Base-by-base conservation (phyloP, 2,329 filamentous ascomycete genomes). In the Fonsecaea nubica region DNA sequence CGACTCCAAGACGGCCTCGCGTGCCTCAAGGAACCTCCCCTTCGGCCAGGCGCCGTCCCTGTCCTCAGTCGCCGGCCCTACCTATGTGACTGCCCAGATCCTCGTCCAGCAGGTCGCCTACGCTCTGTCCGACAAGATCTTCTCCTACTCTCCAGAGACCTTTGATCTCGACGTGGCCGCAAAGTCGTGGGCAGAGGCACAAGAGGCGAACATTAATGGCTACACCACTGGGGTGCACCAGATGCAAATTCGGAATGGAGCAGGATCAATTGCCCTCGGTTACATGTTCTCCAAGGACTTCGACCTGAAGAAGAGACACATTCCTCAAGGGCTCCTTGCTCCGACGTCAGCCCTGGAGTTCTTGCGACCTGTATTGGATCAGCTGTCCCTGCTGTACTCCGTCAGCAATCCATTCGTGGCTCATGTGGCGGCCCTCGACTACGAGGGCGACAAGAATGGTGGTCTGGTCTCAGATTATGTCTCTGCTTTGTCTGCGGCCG, bases 231-330 rank as follows among this genome's bases (percentile, higher is more conserved):
- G 88, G 13, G 87, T 98, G 55, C 85, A 93, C 67, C 82, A 91
- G 30, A 87, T 97, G 75, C 91, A 99, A 83, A 96, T 93, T 52
- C 87, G 95, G 62, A 87, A 90, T 64, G 95, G 95, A 66, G 95
- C 95, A 61, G 95, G 94, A 63, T 89, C 91, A 71, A 91, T 98
- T 76, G 93, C 95, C 25, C 86, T 99, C 57, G 95, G 95, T 64
- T 99, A 99, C 81, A 92, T 98, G 78, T 99, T 98, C 85, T 97
- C 93, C 68, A 92, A 92, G 75, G 95, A 99, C 80, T 97, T 97
- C 75, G 93, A 98, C 78, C 80, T 97, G 75, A 88, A 87, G 82
- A 97, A 95, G 85, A 89, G 93, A 72, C 89, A 95, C 76, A 89
- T 97, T 65, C 94, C 95, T 2, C 95, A 99, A 84, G 89, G 92